Conservation (phyloP, 2,329 filamentous ascomycete species). For the Cladosporium oxysporum region DNA sequence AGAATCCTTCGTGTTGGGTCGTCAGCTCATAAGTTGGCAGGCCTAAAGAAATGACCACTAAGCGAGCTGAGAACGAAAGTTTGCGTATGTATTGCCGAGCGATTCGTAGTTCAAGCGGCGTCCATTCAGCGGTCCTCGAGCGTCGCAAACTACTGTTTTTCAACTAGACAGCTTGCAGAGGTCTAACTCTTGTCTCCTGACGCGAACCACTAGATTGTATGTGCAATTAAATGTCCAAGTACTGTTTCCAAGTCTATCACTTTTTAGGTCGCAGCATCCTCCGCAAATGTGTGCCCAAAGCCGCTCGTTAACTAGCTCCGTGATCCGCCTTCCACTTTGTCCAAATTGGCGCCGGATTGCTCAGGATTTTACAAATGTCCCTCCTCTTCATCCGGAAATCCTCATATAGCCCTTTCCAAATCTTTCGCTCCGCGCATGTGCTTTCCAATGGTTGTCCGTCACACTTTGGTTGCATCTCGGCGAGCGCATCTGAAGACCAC, state of each 20-base stretch:
- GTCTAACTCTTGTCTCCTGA: neutral
- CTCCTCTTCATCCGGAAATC: constrained; percentile 46
- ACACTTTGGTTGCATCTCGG: constrained; percentile 50
- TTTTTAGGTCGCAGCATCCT: neutral
- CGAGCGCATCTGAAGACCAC: constrained; percentile 44
- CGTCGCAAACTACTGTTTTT: too few species aligned
- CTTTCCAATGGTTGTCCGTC: constrained; percentile 20
- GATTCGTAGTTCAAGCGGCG: neutral
- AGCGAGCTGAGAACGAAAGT: neutral
- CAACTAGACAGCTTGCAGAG: neutral
- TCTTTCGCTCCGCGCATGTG: constrained; percentile 40
- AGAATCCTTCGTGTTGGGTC: neutral
- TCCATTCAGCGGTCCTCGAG: neutral
- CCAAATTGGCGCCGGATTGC: constrained; percentile 25
- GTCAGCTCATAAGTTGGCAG: neutral
- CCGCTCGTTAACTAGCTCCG: constrained; percentile 1
- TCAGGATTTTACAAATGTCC: constrained; percentile 39
- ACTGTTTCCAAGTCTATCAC: neutral
- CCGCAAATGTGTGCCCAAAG: neutral
- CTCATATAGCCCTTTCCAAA: constrained; percentile 49
- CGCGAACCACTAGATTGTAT: neutral
- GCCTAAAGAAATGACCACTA: neutral
- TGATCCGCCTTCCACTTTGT: constrained; percentile 21
- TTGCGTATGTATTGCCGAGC: neutral
- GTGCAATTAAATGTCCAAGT: neutral